Conservation (phyloP, 768 basidiomycete species). For the Tricholoma flavovirens region DNA sequence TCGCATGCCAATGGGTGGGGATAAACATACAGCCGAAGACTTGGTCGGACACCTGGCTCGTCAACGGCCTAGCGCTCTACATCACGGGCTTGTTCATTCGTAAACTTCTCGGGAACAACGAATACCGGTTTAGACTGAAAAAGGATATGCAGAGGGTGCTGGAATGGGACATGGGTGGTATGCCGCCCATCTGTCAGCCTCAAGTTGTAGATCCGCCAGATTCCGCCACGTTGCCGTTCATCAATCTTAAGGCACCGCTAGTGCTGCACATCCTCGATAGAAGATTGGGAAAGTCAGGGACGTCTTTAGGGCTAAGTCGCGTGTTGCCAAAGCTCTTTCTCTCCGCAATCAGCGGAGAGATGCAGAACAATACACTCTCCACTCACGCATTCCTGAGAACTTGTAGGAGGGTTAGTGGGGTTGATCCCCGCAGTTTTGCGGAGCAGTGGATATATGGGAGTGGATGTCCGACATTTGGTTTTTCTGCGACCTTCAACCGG, state of each 20-base stretch:
- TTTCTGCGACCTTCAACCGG: slow-evolving; percentile 89
- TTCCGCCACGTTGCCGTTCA: slow-evolving; percentile 69
- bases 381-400: slow-evolving; percentile 88
- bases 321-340: slow-evolving; percentile 94
- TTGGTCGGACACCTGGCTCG: slow-evolving; percentile 95
- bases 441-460: slow-evolving; percentile 99
- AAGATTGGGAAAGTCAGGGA: slow-evolving; percentile 90
- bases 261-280: slow-evolving; percentile 95
- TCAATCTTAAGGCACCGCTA: slow-evolving; percentile 94
- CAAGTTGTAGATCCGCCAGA: slow-evolving; percentile 83
- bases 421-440: slow-evolving; percentile 86
- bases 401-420: slow-evolving; percentile 90
- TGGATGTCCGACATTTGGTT: slow-evolving; percentile 88
- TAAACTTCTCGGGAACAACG: slow-evolving; percentile 90
- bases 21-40: slow-evolving; percentile 92
- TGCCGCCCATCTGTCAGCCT: slow-evolving; percentile 93
- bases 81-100: slow-evolving; percentile 85
- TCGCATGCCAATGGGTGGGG: slow-evolving; percentile 95
- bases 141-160: slow-evolving; percentile 94
- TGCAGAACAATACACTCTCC: slow-evolving; percentile 78
- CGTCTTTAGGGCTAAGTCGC: slow-evolving; percentile 88
- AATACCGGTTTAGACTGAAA: slow-evolving; percentile 91
- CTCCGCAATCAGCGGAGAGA: slow-evolving; percentile 87
- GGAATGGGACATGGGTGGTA: slow-evolving; percentile 78
- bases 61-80: slow-evolving; percentile 88